Evolutionary conservation across 2,329 filamentous ascomycete genomes (phyloP).

Genomic region (Grosmannia penicillata): DNA sequence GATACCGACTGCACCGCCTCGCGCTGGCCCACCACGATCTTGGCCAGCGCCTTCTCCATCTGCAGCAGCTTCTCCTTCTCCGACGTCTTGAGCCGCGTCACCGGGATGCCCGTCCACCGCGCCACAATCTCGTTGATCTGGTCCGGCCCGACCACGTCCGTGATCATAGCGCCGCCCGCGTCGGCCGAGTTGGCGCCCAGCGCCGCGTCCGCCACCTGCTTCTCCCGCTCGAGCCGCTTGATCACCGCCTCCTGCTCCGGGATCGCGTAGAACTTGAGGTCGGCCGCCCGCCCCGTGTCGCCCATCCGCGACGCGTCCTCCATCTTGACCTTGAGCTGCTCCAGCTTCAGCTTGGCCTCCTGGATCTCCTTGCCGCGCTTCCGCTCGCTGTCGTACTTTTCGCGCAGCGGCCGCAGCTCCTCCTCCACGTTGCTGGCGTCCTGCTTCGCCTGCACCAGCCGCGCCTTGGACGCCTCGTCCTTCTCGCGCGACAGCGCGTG

Average conservation of each 20-base stretch:
- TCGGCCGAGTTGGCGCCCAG: slow-evolving; percentile 42
- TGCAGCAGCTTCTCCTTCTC: slow-evolving; percentile 98
- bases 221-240: slow-evolving; percentile 64
- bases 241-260: slow-evolving; percentile 79
- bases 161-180: slow-evolving; percentile 59
- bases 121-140: slow-evolving; percentile 98
- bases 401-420: slow-evolving; percentile 76
- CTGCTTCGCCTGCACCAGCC: slow-evolving; percentile 68
- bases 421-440: slow-evolving; percentile 92
- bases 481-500: slow-evolving; percentile 88
- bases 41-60: slow-evolving; percentile 79
- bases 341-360: slow-evolving; percentile 87
- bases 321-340: slow-evolving; percentile 77
- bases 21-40: slow-evolving; percentile 82
- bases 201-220: slow-evolving; percentile 61
- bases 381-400: slow-evolving; percentile 93
- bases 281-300: slow-evolving; percentile 76
- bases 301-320: slow-evolving; percentile 84
- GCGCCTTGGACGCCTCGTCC: slow-evolving; percentile 77
- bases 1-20: slow-evolving; percentile 89
- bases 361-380: slow-evolving; percentile 83
- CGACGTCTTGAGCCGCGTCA: slow-evolving; percentile 82
- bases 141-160: slow-evolving; percentile 87
- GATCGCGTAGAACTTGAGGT: slow-evolving; percentile 94
- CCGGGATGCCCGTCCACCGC: slow-evolving; percentile 95